phyloP scores from a whole-genome alignment of 2,329 filamentous ascomycete species.

The Ampelomyces quisqualis region DNA sequence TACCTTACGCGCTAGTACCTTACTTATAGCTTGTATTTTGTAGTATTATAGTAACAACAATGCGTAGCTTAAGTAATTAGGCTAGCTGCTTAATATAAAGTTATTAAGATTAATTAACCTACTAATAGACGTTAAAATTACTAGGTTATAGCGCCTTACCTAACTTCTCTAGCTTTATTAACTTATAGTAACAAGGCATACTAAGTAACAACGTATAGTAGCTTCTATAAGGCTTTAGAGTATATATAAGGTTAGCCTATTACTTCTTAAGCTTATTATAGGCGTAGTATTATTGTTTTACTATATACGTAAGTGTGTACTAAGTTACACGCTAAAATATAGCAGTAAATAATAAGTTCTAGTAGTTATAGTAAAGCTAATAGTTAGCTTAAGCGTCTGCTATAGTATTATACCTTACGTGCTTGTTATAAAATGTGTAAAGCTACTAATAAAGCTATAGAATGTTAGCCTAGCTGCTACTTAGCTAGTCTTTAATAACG shows the following conservation, averaged over 20 bases:
- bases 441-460: background rate
- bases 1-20: background rate
- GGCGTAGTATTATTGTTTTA: background rate
- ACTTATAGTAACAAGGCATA: background rate
- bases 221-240: background rate
- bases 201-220: background rate
- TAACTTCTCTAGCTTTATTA: background rate
- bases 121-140: background rate
- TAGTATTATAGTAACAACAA: background rate
- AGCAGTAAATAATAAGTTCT: background rate
- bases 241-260: background rate
- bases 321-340: background rate
- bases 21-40: too few species aligned
- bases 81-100: background rate
- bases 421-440: background rate
- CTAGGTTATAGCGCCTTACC: background rate
- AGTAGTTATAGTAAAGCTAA: background rate
- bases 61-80: background rate
- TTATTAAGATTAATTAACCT: background rate
- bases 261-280: background rate
- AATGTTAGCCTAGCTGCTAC: background rate
- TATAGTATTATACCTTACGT: background rate
- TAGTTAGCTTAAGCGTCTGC: background rate
- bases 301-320: background rate
- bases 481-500: background rate